Percentiles rank a stretch among this genome's conserved stretches.
These are phyloP conservation scores for Monilinia laxa DNA, from an alignment of 2,329 filamentous ascomycete species.

Conservation along the genomic window DNA sequence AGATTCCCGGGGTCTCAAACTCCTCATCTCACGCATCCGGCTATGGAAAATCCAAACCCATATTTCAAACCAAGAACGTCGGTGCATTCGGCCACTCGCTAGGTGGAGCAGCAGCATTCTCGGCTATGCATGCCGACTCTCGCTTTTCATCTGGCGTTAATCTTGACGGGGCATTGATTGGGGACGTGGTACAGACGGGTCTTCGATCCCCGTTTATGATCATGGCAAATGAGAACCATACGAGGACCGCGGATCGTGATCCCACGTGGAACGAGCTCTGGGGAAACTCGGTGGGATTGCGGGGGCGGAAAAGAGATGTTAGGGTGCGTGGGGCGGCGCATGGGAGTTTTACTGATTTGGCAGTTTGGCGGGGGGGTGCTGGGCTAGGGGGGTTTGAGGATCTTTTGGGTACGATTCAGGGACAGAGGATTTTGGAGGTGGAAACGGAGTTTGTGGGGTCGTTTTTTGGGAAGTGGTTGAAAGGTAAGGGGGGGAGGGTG, in stretches of 20 bases:
- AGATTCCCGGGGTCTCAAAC: constrained; percentile 5
- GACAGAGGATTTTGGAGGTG: constrained; percentile 31
- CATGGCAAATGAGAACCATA: constrained; percentile 36
- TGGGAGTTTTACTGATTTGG: constrained; percentile 39
- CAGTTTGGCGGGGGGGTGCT: constrained; percentile 7
- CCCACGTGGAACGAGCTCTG: constrained; percentile 38
- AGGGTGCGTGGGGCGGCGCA: constrained; percentile 38
- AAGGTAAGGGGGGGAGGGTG: constrained; percentile 21
- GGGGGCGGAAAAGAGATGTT: constrained; percentile 40
- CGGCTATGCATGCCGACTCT: constrained; percentile 38
- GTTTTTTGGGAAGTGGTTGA: constrained; percentile 33
- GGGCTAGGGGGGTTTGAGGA: constrained; percentile 7
- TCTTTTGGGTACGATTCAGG: constrained; percentile 30
- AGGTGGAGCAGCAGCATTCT: constrained; percentile 41
- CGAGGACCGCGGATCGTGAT: constrained; percentile 32
- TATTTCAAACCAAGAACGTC: constrained; percentile 29
- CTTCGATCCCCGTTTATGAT: constrained; percentile 40
- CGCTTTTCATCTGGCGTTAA: constrained; percentile 43
- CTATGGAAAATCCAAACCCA: neutral
- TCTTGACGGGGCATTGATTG: constrained; percentile 43
- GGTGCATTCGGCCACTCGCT: constrained; percentile 41
- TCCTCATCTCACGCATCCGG: neutral
- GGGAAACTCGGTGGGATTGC: constrained; percentile 20
- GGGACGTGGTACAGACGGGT: constrained; percentile 34
- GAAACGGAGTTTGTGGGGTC: constrained; percentile 30